Base-by-base conservation (phyloP, 75 land plant genomes). In the Azolla pinnata region DNA sequence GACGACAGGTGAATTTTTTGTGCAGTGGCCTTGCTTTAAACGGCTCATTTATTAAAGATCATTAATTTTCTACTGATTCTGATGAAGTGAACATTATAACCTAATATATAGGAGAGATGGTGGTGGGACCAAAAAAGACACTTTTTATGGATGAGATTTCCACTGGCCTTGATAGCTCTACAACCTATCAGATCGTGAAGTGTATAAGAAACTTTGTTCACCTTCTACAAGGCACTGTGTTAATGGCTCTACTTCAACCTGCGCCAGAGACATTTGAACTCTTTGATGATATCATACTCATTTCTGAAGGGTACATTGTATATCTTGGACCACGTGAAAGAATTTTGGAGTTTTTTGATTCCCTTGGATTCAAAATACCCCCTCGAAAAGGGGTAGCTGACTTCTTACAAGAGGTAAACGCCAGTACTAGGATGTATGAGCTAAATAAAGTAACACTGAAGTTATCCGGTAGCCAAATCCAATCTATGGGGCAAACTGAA, bases 111-210 rank as follows among this genome's bases (percentile, higher is more conserved):
- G 86, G 90, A 0, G 90, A 86, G 60, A 86, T 86, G 90, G 50
- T 83, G 23, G 85, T 86, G 33, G 90, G 90, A 0, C 90, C 90
- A 23, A 79, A 67, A 33, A 82, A 77, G 60, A 75, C 79, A 1
- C 72, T 86, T 0, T 83, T 86, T 31, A 82, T 86, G 90, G 90
- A 86, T 73, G 91, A 90, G 52, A 83, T 83, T 56, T 82, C 86
- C 0, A 86, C 86, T 8, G 86, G 90, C 33, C 76, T 86, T 0
- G 90, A 86, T 55, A 86, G 90, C 67, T 80, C 90, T 1, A 86
- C 90, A 4, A 83, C 90, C 20, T 86, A 23, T 31, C 86, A 82
- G 56, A 73, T 86, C 44, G 90, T 86, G 0, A 86, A 80, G 29
- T 77, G 81, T 27, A 35, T 71, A 8, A 16, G 29, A 18, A 67